phyloP scores from a whole-genome alignment of 108 stramenopile species.

The Craspedostauros australis region DNA sequence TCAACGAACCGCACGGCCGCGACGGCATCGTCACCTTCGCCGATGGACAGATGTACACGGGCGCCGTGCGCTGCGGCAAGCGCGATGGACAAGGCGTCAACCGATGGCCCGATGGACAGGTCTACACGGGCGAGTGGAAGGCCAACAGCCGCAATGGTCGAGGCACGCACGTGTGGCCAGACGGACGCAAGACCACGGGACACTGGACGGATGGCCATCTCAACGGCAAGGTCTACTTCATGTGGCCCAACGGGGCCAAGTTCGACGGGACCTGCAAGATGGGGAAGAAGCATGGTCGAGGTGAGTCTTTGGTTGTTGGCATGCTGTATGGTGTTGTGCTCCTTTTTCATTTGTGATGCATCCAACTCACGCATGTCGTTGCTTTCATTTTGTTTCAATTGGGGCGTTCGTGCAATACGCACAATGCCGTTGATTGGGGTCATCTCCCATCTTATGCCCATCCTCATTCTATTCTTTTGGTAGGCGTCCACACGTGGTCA shows the following conservation, averaged over 20 bases:
- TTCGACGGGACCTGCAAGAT: conserved; percentile 31
- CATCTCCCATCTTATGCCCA: not conserved
- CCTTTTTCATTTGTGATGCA: not conserved
- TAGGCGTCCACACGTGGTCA: conserved; percentile 27
- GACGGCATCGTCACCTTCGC: conserved; percentile 15
- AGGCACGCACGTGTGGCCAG: conserved; percentile 39
- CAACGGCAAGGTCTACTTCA: conserved; percentile 32
- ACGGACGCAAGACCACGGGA: conserved; percentile 35
- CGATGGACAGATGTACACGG: conserved; percentile 30
- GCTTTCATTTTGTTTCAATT: too few relatives aligned
- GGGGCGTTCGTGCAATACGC: too few relatives aligned
- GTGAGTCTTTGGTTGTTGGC: conserved; percentile 1
- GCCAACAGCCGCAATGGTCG: conserved; percentile 28
- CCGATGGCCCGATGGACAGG: conserved; percentile 29
- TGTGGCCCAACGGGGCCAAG: conserved; percentile 32
- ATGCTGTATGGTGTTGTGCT: not conserved
- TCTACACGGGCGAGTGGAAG: conserved; percentile 42
- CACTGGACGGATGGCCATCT: conserved; percentile 37
- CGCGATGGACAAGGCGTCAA: conserved; percentile 23
- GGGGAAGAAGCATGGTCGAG: conserved; percentile 47
- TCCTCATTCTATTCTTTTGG: not conserved
- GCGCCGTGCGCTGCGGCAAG: conserved; percentile 11
- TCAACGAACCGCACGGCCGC: conserved; percentile 15
- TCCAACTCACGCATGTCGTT: too few relatives aligned
- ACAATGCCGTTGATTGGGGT: not conserved